Evolutionary conservation across 306 rosid genomes (phyloP), one percentile per base, ranked within the genome.

Genomic region (Senna siamea): DNA sequence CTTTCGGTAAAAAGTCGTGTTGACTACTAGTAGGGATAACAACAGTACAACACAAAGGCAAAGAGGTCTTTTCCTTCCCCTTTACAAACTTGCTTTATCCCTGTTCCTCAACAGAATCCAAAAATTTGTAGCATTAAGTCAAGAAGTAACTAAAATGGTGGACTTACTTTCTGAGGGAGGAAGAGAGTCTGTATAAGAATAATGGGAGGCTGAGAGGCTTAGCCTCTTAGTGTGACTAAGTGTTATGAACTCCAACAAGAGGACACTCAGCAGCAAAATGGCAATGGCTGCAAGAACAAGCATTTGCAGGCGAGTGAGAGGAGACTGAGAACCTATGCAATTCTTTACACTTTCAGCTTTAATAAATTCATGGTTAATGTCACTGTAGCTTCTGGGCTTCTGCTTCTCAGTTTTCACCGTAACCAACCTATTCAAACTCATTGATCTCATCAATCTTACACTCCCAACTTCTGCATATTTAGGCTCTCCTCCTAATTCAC

Each of bases 231-330:
- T 48, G 17, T 72, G 75, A 20, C 73, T 47, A 12, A 81, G 11
- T 2, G 84, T 69, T 32, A 62, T 74, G 72, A 77, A 30, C 19
- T 85, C 87, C 67, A 83, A 52, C 7, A 71, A n/a, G 18, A 83
- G 51, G 26, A 78, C 80, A 84, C 81, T 70, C 1, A 80, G 69
- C 56, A 87, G 69, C 57, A 85, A 38, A 18, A 80, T 0, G 26
- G 35, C 14, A 85, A 75, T 20, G 80, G 79, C 65, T 8, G 54
- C 79, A 40, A 61, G 35, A 7, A 76, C 60, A 15, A 38, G 11
- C 6, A 53, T 6, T 10, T 38, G 63, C 44, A 74, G 83, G 84
- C 72, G 81, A 84, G 76, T 82, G 17, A 23, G 30, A 5, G 53
- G 40, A n/a, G 53, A 20, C 38, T 37, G 63, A 9, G 44, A 62